phyloP scores from a whole-genome alignment of 441 rosid genomes.

The Aleurites moluccanus region DNA sequence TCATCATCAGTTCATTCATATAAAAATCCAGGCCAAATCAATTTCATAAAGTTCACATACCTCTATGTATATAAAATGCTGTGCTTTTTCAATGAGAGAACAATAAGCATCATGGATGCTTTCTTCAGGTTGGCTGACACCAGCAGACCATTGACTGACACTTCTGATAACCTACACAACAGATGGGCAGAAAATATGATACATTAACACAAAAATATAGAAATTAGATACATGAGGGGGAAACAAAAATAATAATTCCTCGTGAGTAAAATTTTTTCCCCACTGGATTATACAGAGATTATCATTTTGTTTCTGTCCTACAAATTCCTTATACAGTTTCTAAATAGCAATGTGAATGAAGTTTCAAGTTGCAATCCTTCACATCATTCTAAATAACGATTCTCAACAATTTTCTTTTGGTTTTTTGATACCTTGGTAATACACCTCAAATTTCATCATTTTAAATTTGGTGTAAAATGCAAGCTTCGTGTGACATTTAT shows the following conservation, averaged over 20 bases:
- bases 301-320: background rate
- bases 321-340: background rate
- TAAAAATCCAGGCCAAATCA: slow-evolving; percentile 6
- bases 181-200: slow-evolving; percentile 3
- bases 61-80: slow-evolving; percentile 93
- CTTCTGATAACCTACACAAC: slow-evolving; percentile 79
- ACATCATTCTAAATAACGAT: background rate
- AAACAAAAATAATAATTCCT: background rate
- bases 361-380: slow-evolving; percentile 6
- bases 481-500: background rate
- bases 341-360: background rate
- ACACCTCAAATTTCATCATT: background rate
- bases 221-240: background rate
- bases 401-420: background rate
- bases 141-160: slow-evolving; percentile 98
- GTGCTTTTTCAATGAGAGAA: slow-evolving; percentile 86
- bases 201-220: slow-evolving; percentile 3
- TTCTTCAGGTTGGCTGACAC: slow-evolving; percentile 93
- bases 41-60: slow-evolving; percentile 36
- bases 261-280: background rate
- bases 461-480: background rate
- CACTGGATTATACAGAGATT: background rate
- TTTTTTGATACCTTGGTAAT: background rate
- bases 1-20: background rate
- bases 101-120: slow-evolving; percentile 90